phyloP scores from a whole-genome alignment of 495 filamentous ascomycete genomes.

The Tetracladium marchalianum region DNA sequence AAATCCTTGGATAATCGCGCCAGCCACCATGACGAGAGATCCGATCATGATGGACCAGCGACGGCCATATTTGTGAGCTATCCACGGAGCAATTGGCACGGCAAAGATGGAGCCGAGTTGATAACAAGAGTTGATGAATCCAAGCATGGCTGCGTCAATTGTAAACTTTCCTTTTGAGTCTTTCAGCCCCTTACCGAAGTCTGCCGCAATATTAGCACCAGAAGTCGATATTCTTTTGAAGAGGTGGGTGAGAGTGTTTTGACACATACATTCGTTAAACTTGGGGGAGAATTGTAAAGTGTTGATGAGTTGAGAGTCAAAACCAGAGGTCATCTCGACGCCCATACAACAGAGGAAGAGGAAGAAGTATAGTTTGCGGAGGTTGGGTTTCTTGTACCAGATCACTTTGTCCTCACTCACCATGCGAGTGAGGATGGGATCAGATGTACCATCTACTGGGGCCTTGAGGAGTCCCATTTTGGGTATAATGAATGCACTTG shows the following conservation, averaged over 20 bases:
- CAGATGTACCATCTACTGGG: slow-evolving; percentile 6
- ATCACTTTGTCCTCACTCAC: slow-evolving; percentile 30
- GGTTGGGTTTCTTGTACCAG: slow-evolving; percentile 15
- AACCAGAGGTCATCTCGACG: slow-evolving; percentile 8
- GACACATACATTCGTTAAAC: not conserved
- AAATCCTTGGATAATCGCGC: slow-evolving; percentile 35
- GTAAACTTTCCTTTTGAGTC: not conserved
- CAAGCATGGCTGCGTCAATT: slow-evolving; percentile 13
- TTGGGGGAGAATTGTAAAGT: not conserved
- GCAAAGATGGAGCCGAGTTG: slow-evolving; percentile 36
- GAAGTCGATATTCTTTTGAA: not conserved
- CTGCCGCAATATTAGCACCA: not conserved
- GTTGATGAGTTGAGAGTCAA: not conserved
- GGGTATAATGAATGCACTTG: too few relatives aligned
- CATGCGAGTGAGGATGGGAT: slow-evolving; percentile 41
- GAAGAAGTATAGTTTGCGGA: slow-evolving; percentile 9
- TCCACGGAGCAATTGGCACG: slow-evolving; percentile 36
- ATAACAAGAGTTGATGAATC: slow-evolving; percentile 25
- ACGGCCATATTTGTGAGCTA: slow-evolving; percentile 35
- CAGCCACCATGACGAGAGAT: slow-evolving; percentile 36
- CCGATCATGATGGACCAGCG: slow-evolving; percentile 40
- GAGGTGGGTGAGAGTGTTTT: not conserved
- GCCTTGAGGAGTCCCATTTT: not conserved
- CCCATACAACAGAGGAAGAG: slow-evolving; percentile 10
- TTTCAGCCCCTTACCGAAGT: slow-evolving; percentile 5